Evolutionary conservation across 140 eudicot species (phyloP), one percentile per base, ranked within the genome.

Genomic region (Bidens hawaiensis): DNA sequence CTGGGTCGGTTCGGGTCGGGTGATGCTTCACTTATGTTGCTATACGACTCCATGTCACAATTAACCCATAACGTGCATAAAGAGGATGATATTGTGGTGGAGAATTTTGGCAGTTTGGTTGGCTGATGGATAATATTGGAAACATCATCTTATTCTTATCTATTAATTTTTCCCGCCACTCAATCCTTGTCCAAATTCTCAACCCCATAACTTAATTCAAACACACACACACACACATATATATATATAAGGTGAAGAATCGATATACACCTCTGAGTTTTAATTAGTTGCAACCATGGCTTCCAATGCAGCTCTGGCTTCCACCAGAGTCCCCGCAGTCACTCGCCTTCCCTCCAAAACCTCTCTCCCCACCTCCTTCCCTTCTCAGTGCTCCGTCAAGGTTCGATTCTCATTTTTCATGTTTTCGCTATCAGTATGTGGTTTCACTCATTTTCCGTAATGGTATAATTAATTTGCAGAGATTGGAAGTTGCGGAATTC

Each of bases 231-330:
- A 25, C 43, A 15, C 1, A 24, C 12, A 22, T 23, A 7, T 24
- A 34, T 11, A 43, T 30, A 69, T 64, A 54, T 72, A 64, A 22
- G 4, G 15, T 38, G 23, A 69, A 11, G 30, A 76, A 48, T 23
- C 22, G 4, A 22, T 26, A 22, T 26, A 41, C 19, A 47, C 72
- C 73, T 66, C 60, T 17, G 31, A 69, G 77, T 36, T 75, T 62
- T 58, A n/a, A n/a, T n/a, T 64, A 64, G 84, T 71, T 79, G 82
- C 67, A 79, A 80, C 77, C 75, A 91, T 91, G 99, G 96, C 95
- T n/a, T 75, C 95, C 67, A 78, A 85, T 71, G 96, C 96, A 80
- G 95, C 99, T 80, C 66, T 93, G 56, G 96, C 94, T 73, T 88
- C 95, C 76, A 80, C 99, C 63, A 82, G 95, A 76, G 76, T 91